A percentile compares a stretch with the other conserved stretches of the same genome.
These are phyloP conservation scores for Lodderomyces metapsilosis DNA, from an alignment of 1,139 yeast species.

Conservation along the genomic window DNA sequence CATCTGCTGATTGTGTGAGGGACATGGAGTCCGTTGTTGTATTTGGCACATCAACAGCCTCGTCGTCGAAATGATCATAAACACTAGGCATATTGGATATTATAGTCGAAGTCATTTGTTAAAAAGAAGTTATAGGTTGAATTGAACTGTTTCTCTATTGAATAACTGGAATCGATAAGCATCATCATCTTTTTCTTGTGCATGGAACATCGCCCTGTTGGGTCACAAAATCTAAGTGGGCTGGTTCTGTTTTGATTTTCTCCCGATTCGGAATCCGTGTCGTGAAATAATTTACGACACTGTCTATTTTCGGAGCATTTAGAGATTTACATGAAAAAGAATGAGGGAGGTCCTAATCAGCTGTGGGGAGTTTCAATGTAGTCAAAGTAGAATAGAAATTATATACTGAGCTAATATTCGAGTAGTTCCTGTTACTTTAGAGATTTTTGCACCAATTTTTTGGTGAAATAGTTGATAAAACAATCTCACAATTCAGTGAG, in stretches of 20 bases:
- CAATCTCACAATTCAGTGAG: too few relatives aligned
- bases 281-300: not conserved
- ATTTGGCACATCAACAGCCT: not conserved
- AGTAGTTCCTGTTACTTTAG: too few relatives aligned
- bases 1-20: constrained; percentile 41
- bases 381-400: too few relatives aligned
- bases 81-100: not conserved
- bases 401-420: too few relatives aligned
- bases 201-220: not conserved
- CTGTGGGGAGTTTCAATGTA: too few relatives aligned
- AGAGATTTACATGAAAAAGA: too few relatives aligned
- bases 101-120: not conserved
- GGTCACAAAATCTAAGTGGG: constrained; percentile 1
- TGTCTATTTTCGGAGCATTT: not conserved
- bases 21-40: not conserved
- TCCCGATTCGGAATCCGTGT: not conserved
- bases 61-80: not conserved
- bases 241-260: constrained; percentile 1
- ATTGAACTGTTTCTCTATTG: too few relatives aligned
- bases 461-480: too few relatives aligned
- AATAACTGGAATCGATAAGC: too few relatives aligned
- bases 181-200: not conserved
- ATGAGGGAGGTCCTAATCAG: too few relatives aligned
- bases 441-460: too few relatives aligned
- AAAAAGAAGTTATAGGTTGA: not conserved